Evolutionary conservation across 176 grass and related monocot genomes (phyloP), one percentile per base, ranked within the genome.

Genomic region (Stipa capillata): DNA sequence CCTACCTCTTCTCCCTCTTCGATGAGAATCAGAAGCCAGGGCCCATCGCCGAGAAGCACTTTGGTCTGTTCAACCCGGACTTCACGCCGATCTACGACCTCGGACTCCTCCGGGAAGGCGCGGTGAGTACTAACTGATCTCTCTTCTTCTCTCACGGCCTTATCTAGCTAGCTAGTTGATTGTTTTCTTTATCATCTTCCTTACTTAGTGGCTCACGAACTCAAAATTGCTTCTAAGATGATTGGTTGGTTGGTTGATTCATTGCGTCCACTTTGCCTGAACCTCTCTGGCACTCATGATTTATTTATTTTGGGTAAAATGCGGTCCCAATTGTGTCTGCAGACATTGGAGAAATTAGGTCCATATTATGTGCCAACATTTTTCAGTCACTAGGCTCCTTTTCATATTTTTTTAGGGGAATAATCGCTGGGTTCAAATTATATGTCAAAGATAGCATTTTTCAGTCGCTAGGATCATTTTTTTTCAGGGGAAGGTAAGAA

Each of bases 1-100:
- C 90, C 0, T 94, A 94, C 56, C 58, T 98, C 35, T 98, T 98
- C 47, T 82, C 92, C 0, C 83, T 98, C 10, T 98, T 98, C 73
- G 89, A 98, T 40, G 95, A 94, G 87, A 49, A 98, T 21, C 92
- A 69, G 8, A 98, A 98, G 84, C 90, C 95, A 0, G 90, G 90
- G 0, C 95, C 87, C 0, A 33, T 79, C 1, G 95, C 95, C 0
- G 95, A 98, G 90, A 79, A 90, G 82, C 87, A 94, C 36, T 98
- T 94, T 12, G 95, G 95, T 2, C 21, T 98, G 11, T 92, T 98
- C 70, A 88, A 87, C 20, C 48, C 92, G 1, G 85, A 94, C 36
- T 74, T 98, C 35, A 87, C 87, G 0, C 87, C 90, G 8, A 72
- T 90, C 14, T 98, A 98, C 72, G 83, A 98, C 39, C 77, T 94